Conservation (phyloP, 495 filamentous ascomycete genomes). For the Hypoxylon intermedium region DNA sequence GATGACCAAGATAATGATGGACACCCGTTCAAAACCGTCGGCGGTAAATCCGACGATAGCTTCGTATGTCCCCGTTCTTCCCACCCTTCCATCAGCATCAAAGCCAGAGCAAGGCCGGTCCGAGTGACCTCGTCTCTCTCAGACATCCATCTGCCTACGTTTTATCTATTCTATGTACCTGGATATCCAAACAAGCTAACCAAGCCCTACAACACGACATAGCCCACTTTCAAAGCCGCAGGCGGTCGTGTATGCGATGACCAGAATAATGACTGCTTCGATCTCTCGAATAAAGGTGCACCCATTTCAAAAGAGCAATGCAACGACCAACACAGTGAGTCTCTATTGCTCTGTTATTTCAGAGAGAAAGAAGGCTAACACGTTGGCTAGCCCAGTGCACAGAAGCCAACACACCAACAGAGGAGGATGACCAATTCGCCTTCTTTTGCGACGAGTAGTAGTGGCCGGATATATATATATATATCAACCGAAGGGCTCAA, state of each 20-base stretch:
- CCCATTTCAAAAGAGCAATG: conserved; percentile 45
- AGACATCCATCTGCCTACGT: too few species aligned
- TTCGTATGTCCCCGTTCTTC: conserved; percentile 49
- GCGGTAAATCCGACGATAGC: conserved; percentile 41
- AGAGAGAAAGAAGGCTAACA: conserved; percentile 3
- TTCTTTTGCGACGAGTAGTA: conserved; percentile 29
- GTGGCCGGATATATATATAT: background rate
- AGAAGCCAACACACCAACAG: conserved; percentile 14
- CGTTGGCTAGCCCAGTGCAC: conserved; percentile 10
- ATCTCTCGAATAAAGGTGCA: conserved; percentile 41
- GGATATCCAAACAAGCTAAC: background rate
- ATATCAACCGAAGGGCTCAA: background rate
- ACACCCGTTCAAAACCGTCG: conserved; percentile 52
- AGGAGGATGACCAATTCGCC: conserved; percentile 22
- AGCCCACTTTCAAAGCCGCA: conserved; percentile 53
- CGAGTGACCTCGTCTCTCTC: too few species aligned
- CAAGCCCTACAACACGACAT: background rate
- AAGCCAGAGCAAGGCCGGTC: too few species aligned
- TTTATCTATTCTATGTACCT: too few species aligned
- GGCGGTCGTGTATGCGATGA: conserved; percentile 48
- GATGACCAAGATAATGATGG: conserved; percentile 3
- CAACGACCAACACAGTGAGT: conserved; percentile 49
- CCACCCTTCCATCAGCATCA: too few species aligned
- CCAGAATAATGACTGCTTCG: conserved; percentile 51
- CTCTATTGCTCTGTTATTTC: too few species aligned